These are phyloP conservation scores for Arthrobotrys musiformis DNA, from an alignment of 2,329 filamentous ascomycete species.

Conservation along the genomic window DNA sequence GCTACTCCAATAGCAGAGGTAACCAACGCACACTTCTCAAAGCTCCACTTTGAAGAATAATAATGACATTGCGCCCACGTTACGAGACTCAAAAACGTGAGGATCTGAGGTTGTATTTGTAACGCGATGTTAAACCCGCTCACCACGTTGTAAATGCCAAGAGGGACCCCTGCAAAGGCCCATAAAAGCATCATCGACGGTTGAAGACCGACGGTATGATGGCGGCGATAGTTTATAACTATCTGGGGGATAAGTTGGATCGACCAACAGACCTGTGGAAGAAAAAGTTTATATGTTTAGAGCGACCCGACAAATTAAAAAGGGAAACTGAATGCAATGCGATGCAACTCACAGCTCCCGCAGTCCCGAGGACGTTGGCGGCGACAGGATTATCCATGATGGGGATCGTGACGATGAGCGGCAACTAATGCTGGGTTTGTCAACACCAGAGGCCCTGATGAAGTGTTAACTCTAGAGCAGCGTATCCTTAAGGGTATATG, in stretches of 20 bases:
- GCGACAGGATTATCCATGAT: constrained; percentile 69
- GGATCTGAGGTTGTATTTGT: constrained; percentile 64
- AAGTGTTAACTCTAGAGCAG: no score
- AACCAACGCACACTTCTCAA: constrained; percentile 66
- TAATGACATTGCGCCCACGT: constrained; percentile 66
- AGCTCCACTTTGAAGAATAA: constrained; percentile 69
- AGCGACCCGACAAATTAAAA: neutral
- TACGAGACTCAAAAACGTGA: constrained; percentile 64
- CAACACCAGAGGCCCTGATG: no score
- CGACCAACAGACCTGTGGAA: constrained; percentile 71
- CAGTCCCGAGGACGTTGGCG: constrained; percentile 70
- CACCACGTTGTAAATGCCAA: constrained; percentile 69
- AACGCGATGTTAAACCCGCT: constrained; percentile 64
- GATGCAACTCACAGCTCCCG: constrained; percentile 67
- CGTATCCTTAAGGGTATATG: no score
- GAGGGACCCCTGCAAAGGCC: constrained; percentile 74
- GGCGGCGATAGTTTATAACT: constrained; percentile 73
- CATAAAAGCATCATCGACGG: constrained; percentile 79
- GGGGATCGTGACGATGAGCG: no score
- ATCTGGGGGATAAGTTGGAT: constrained; percentile 77
- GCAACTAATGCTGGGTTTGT: no score
- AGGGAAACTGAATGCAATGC: neutral
- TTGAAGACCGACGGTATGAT: constrained; percentile 74
- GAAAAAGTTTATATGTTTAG: constrained; percentile 22
- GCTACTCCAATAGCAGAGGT: constrained; percentile 67